Base-by-base conservation (phyloP, 495 filamentous ascomycete species). In the Staphylotrichum tortipilum region DNA sequence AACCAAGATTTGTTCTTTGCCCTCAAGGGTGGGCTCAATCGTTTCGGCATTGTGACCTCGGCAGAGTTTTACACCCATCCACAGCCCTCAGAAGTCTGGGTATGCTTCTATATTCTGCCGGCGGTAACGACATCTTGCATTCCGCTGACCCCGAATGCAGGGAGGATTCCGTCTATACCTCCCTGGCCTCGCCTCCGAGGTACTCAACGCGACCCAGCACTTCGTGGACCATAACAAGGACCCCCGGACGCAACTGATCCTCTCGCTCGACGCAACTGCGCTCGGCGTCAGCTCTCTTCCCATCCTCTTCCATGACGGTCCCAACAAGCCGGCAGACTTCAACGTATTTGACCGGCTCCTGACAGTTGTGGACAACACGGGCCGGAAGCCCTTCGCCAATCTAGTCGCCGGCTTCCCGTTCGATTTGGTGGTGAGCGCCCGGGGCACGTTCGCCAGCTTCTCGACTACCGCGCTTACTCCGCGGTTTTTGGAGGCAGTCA, bases 281-380 rank as follows among this genome's bases (percentile, higher is more conserved):
- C 23, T 78, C 31, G 71, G 78, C n/a, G 65, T 73, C 31, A 76
- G 72, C 65, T 69, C 78, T 23, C 55, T 81, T 50, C 80, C 78
- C 47, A 52, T 82, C 4, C 54, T 63, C 36, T 84, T 81, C 67
- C 79, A 82, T 54, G 77, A 84, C 37, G 79, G 78, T 3, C 74
- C 78, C 0, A 65, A 73, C 42, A 77, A 77, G 11, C 79, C 79
- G 2, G 56, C 64, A 8, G 63, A 76, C 2, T 81, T 84, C 40
- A 70, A 76, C 43, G 66, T 69, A 34, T 81, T 84, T 59, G 73
- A 72, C n/a, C 67, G 59, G 22, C 73, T 81, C 39, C 61, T 62
- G 0, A 68, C 75, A 10, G 60, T 62, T 4, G 60, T 73, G 23
- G 73, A 69, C 21, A 66, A 64, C 26, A 70, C 72, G 61, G 75